Evolutionary conservation across 805 yeast species (phyloP).

Genomic region (Tetrapisispora pingtungensis): DNA sequence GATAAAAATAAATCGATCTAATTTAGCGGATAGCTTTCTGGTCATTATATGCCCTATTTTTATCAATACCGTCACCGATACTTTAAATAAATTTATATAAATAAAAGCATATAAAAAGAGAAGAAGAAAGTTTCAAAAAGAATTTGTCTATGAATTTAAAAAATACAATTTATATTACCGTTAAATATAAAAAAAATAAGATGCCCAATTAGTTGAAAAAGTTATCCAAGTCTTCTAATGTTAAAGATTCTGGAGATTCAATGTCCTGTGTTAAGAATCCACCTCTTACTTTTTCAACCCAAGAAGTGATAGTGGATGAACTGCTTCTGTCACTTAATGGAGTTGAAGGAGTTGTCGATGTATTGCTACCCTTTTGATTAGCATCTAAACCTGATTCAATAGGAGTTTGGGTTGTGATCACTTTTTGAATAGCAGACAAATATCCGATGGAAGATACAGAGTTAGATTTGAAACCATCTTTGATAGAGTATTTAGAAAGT

Average conservation of each 20-base stretch:
- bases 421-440: slow-evolving; percentile 54
- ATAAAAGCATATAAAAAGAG: no score
- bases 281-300: slow-evolving; percentile 65
- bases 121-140: neutral
- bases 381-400: slow-evolving; percentile 17
- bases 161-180: slow-evolving; percentile 3
- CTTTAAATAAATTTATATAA: no score
- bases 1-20: no score
- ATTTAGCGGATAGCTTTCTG: no score
- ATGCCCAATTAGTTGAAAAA: slow-evolving; percentile 30
- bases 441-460: slow-evolving; percentile 61
- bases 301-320: slow-evolving; percentile 16
- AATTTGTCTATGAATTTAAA: slow-evolving; percentile 1
- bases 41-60: no score
- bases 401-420: slow-evolving; percentile 24
- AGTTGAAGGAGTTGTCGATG: slow-evolving; percentile 33
- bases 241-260: slow-evolving; percentile 67
- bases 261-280: slow-evolving; percentile 74
- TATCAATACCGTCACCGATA: no score
- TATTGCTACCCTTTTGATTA: slow-evolving; percentile 11
- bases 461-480: slow-evolving; percentile 11
- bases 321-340: slow-evolving; percentile 18
- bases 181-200: slow-evolving; percentile 1
- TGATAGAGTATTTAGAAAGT: slow-evolving; percentile 44
- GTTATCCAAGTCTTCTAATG: slow-evolving; percentile 57